Evolutionary conservation across 352 stramenopile species (phyloP), one percentile per base, ranked within the genome.

Genomic region (Globisporangium radiosum): DNA sequence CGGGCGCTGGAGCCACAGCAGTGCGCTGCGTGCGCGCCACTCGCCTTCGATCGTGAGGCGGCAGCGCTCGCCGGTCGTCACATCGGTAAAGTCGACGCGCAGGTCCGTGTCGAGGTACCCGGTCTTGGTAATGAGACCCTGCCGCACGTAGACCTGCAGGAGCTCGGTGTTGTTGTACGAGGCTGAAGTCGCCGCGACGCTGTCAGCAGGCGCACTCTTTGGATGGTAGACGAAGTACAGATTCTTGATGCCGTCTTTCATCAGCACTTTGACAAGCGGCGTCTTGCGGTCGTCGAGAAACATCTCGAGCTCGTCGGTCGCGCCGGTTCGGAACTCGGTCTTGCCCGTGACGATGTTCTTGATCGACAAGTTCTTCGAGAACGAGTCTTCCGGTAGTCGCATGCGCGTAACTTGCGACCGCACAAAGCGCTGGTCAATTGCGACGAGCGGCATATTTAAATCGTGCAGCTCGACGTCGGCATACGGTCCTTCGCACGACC

Each of bases 81-180:
- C 14, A 17, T 62, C 56, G 13, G 39, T 56, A 25, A 62, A 62
- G 48, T 62, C 56, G 25, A 56, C 56, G 2, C 56, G 48, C 47
- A 62, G 11, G 4, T 51, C 13, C 40, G 40, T 56, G 19, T 62
- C 48, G 13, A 56, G 48, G 49, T 62, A 62, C 4, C 19, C 25
- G 4, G 11, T 45, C 39, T 37, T 47, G 5, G 25, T 56, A 8
- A 9, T 43, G 14, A 43, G 19, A 0, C 48, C 39, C 40, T 62
- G 48, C 48, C 55, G 54, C 48, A 62, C 49, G 38, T 62, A 62
- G 14, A 62, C n/a, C 33, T 62, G 56, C 1, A 62, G 38, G 9
- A 60, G 36, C 15, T 60, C 38, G 3, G 33, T 11, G 14, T 38
- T 42, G 6, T 62, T 36, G 1, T 52, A 38, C 36, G 43, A 3